Evolutionary conservation across 805 yeast genomes (phyloP).

Genomic region (Teunomyces pallodes): DNA sequence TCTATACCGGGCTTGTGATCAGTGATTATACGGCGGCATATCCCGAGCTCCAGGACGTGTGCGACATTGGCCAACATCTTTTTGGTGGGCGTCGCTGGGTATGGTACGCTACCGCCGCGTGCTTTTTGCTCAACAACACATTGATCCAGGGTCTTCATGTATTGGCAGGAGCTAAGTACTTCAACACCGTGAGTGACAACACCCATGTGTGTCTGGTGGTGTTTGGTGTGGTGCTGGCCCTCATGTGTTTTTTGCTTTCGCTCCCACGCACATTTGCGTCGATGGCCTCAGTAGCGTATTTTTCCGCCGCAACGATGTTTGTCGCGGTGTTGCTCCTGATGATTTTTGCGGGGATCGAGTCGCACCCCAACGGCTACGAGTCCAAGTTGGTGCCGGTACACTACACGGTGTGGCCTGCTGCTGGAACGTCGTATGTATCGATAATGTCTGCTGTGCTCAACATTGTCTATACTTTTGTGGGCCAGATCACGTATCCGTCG

Average conservation of each 20-base stretch:
- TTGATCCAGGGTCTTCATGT: conserved; percentile 60
- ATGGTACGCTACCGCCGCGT: conserved; percentile 56
- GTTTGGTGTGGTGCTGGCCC: conserved; percentile 48
- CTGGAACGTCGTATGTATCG: conserved; percentile 51
- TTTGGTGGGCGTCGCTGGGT: conserved; percentile 51
- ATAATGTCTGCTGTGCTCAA: conserved; percentile 58
- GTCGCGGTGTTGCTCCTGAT: conserved; percentile 52
- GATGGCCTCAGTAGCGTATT: conserved; percentile 49
- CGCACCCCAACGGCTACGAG: conserved; percentile 42
- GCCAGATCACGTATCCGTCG: conserved; percentile 62
- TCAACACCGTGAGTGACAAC: conserved; percentile 50
- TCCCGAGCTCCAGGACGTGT: conserved; percentile 51
- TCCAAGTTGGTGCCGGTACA: conserved; percentile 28
- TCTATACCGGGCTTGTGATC: conserved; percentile 55
- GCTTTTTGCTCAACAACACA: conserved; percentile 54
- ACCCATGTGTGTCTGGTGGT: conserved; percentile 52
- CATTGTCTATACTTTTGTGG: conserved; percentile 62
- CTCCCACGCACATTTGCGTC: conserved; percentile 56
- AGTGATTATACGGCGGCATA: conserved; percentile 53
- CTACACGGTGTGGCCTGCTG: conserved; percentile 48
- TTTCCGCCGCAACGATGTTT: conserved; percentile 58
- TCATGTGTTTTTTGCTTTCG: conserved; percentile 50
- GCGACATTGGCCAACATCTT: conserved; percentile 59
- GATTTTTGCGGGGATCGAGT: conserved; percentile 52
- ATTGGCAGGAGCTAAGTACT: conserved; percentile 56